Conservation (phyloP, 345 rosid genomes). For the Bruguiera sexangula region DNA sequence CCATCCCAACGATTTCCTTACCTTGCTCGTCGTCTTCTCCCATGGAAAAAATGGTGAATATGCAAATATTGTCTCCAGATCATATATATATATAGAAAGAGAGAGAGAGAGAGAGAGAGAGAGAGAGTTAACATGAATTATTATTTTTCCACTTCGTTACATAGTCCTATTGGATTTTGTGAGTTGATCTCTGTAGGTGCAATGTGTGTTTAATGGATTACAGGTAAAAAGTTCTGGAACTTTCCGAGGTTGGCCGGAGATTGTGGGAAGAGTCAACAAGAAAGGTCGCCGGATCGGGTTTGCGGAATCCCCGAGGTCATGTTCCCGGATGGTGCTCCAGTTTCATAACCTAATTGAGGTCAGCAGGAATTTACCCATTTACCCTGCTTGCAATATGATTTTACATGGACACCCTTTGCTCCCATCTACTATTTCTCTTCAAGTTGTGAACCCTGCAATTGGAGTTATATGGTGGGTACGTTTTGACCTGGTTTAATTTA, state of each 20-base stretch:
- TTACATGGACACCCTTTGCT: too few species aligned
- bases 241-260: constrained; percentile 52
- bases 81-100: too few species aligned
- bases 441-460: too few species aligned
- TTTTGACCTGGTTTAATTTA: too few species aligned
- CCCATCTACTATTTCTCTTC: too few species aligned
- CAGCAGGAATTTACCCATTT: constrained; percentile 16
- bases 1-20: constrained; percentile 56
- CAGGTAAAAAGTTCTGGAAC: constrained; percentile 62
- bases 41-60: constrained; percentile 35
- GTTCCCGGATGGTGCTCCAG: constrained; percentile 70
- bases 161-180: neutral
- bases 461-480: too few species aligned
- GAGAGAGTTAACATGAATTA: neutral
- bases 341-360: constrained; percentile 63
- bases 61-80: neutral
- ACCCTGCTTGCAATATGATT: neutral
- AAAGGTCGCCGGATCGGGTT: constrained; percentile 46
- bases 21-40: constrained; percentile 56
- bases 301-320: constrained; percentile 63
- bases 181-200: neutral
- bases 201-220: neutral
- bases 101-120: too few species aligned
- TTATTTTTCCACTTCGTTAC: neutral
- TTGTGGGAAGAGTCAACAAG: constrained; percentile 38